Percentiles rank a stretch among this genome's conserved stretches.
These are phyloP conservation scores for Fonsecaea erecta DNA, from an alignment of 2,329 filamentous ascomycete species.

Conservation along the genomic window DNA sequence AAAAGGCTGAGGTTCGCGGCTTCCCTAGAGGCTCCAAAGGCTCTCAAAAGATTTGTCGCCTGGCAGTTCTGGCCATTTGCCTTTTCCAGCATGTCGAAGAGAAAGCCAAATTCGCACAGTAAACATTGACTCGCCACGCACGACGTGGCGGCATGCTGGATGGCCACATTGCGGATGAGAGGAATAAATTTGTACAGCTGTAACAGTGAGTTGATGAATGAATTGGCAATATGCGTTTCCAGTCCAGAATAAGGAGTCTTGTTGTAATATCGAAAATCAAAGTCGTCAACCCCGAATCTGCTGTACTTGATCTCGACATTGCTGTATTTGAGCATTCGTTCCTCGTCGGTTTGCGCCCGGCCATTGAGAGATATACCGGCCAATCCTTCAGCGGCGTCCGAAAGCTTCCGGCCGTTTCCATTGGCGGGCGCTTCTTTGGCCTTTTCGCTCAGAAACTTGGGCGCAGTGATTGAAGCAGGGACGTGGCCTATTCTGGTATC, in stretches of 20 bases:
- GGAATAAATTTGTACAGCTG: constrained; percentile 93
- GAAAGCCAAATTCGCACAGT: constrained; percentile 89
- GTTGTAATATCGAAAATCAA: constrained; percentile 98
- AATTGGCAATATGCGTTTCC: constrained; percentile 95
- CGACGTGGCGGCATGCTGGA: constrained; percentile 84
- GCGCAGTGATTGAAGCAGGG: constrained; percentile 69
- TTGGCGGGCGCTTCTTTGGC: constrained; percentile 65
- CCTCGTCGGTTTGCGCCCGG: constrained; percentile 69
- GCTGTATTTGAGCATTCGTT: constrained; percentile 86
- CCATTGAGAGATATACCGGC: constrained; percentile 69
- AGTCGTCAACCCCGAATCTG: constrained; percentile 98
- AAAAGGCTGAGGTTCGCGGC: constrained; percentile 77
- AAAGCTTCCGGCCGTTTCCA: constrained; percentile 46
- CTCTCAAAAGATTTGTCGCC: constrained; percentile 90
- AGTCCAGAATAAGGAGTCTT: constrained; percentile 88
- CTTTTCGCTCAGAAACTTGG: constrained; percentile 95
- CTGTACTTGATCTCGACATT: constrained; percentile 99
- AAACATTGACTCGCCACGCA: constrained; percentile 84
- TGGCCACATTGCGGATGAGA: constrained; percentile 80
- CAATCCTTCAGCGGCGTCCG: constrained; percentile 67
- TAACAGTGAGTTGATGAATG: constrained; percentile 89
- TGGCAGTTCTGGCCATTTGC: constrained; percentile 93
- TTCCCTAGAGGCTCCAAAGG: constrained; percentile 81
- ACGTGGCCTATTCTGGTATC: constrained; percentile 71
- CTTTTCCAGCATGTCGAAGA: constrained; percentile 98